These are phyloP conservation scores for Spathaspora sp. DNA, from an alignment of 1,139 yeast genomes.

Conservation along the genomic window DNA sequence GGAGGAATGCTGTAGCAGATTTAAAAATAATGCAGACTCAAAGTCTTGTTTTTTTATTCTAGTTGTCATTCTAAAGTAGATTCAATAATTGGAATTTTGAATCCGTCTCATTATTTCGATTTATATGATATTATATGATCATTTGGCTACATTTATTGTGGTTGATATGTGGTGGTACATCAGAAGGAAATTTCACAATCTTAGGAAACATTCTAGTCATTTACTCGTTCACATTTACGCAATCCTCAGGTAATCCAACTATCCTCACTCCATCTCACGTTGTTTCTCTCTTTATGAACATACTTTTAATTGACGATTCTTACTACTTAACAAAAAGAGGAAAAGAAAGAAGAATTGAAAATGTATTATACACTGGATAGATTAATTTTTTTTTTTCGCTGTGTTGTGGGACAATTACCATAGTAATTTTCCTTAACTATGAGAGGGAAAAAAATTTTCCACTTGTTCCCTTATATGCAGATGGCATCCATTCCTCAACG, in stretches of 20 bases:
- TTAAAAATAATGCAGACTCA: no score
- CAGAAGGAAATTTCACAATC: neutral
- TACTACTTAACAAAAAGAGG: slow-evolving; percentile 9
- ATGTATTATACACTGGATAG: slow-evolving; percentile 1
- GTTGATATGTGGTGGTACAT: no score
- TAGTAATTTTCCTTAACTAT: slow-evolving; percentile 2
- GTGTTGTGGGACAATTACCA: neutral
- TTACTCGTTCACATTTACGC: neutral
- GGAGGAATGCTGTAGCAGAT: neutral
- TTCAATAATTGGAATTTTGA: no score
- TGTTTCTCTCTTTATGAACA: slow-evolving; percentile 3
- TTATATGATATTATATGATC: no score
- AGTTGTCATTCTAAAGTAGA: no score
- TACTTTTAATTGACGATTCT: slow-evolving; percentile 16
- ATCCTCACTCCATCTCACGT: neutral
- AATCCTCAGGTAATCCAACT: neutral
- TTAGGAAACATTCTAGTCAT: neutral
- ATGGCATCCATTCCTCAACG: slow-evolving; percentile 3
- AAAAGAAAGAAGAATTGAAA: slow-evolving; percentile 8
- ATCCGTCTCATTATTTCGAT: no score
- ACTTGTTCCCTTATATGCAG: neutral
- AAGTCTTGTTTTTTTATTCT: no score
- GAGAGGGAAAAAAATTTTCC: neutral
- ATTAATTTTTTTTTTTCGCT: slow-evolving; percentile 2
- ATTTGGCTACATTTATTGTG: no score